Conservation (phyloP, 768 basidiomycete genomes). For the Cystofilobasidium capitatum region DNA sequence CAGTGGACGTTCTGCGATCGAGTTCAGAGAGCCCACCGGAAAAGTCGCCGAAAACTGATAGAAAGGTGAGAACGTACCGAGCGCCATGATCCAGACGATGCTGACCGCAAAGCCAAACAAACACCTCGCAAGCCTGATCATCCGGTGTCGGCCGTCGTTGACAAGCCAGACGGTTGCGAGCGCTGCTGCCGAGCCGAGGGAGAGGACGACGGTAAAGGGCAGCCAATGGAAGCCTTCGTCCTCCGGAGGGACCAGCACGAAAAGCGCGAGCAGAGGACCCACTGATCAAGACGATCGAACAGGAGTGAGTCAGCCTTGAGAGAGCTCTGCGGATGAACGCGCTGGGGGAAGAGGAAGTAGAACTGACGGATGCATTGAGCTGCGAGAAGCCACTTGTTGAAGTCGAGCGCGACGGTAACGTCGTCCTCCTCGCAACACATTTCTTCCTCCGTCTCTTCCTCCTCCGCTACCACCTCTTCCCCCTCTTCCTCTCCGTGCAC, state of each 20-base stretch:
- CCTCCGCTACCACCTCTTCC: conserved; percentile 28
- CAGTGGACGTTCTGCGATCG: too few relatives aligned
- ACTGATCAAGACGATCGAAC: conserved; percentile 26
- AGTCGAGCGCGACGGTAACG: conserved; percentile 27
- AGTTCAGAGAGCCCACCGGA: too few relatives aligned
- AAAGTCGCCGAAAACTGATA: too few relatives aligned
- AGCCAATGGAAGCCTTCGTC: not conserved
- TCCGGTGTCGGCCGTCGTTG: conserved; percentile 50
- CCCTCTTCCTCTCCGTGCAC: conserved; percentile 27
- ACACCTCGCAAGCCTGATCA: conserved; percentile 61
- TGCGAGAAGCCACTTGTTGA: conserved; percentile 65
- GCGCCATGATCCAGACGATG: conserved; percentile 92
- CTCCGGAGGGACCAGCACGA: not conserved
- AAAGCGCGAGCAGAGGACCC: not conserved
- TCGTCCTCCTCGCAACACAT: conserved; percentile 14
- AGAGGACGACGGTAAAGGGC: conserved; percentile 43
- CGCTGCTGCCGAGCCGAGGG: conserved; percentile 51
- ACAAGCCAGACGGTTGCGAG: conserved; percentile 54
- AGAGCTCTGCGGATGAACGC: not conserved
- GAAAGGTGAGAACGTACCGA: conserved; percentile 48
- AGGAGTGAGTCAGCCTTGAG: not conserved
- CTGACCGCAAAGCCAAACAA: conserved; percentile 83
- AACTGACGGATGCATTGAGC: conserved; percentile 54
- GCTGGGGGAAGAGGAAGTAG: not conserved
- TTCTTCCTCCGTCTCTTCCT: conserved; percentile 12